A percentile compares a stretch with the other conserved stretches of the same genome.
phyloP scores from a whole-genome alignment of 164 flowering plant genomes.

The Cinnamomum chago region DNA sequence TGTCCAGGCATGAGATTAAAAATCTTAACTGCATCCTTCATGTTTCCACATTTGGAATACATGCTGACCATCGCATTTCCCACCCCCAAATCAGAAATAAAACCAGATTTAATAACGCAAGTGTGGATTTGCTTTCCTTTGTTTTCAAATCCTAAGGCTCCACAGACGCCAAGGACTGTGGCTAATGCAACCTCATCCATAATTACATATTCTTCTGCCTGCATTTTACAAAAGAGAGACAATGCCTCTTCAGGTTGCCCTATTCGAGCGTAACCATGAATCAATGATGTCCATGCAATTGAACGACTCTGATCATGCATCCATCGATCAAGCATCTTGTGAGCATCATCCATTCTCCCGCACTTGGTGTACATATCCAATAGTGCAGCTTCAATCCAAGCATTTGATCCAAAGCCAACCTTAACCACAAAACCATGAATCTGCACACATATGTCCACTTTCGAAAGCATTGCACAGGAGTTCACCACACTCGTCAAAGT shows the following conservation, averaged over 20 bases:
- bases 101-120: slow-evolving; percentile 48
- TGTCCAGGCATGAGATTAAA: slow-evolving; percentile 54
- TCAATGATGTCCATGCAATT: slow-evolving; percentile 61
- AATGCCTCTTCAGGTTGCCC: slow-evolving; percentile 63
- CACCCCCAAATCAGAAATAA: slow-evolving; percentile 40
- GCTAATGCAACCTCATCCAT: slow-evolving; percentile 62
- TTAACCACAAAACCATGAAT: slow-evolving; percentile 77
- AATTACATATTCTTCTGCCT: slow-evolving; percentile 30
- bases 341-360: slow-evolving; percentile 68
- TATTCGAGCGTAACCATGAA: slow-evolving; percentile 75
- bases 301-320: slow-evolving; percentile 27
- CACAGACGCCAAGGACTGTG: slow-evolving; percentile 65
- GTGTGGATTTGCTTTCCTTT: slow-evolving; percentile 79
- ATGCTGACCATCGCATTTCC: slow-evolving; percentile 73
- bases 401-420: slow-evolving; percentile 50
- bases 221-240: slow-evolving; percentile 40
- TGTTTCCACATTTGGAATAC: slow-evolving; percentile 71
- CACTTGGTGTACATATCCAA: slow-evolving; percentile 82
- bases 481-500: slow-evolving; percentile 61
- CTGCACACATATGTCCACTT: slow-evolving; percentile 47
- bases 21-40: slow-evolving; percentile 47
- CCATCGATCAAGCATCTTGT: slow-evolving; percentile 47
- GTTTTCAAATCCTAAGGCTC: slow-evolving; percentile 54
- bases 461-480: slow-evolving; percentile 60
- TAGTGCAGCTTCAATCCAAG: slow-evolving; percentile 59